Conservation (phyloP, 2,329 filamentous ascomycete species). For the Monosporascus sp. region DNA sequence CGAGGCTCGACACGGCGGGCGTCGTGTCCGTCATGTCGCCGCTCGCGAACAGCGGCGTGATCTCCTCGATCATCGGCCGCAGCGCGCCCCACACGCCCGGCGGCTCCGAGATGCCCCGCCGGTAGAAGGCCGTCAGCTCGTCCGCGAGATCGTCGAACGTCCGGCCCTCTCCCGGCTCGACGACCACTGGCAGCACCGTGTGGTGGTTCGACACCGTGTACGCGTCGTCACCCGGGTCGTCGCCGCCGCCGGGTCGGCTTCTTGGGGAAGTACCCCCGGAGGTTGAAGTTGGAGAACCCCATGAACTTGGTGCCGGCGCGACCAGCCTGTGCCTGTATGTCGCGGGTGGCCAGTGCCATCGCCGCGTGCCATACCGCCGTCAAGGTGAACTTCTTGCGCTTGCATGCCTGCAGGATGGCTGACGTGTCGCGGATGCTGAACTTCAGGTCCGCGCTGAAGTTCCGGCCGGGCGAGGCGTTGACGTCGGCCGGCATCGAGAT, state of each 20-base stretch:
- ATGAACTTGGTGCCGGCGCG: too few relatives aligned
- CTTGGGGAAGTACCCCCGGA: not conserved
- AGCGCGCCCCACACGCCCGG: not conserved
- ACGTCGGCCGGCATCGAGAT: too few relatives aligned
- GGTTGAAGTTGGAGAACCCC: too few relatives aligned
- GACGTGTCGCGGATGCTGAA: not conserved
- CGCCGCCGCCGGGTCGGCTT: not conserved
- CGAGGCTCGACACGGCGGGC: conserved; percentile 1
- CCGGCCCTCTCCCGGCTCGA: not conserved
- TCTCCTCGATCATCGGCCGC: not conserved
- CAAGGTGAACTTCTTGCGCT: not conserved
- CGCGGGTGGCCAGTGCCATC: not conserved
- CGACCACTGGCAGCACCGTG: not conserved
- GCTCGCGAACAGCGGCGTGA: not conserved
- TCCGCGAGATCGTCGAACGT: not conserved
- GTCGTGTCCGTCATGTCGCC: not conserved
- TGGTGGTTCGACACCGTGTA: not conserved
- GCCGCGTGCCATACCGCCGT: not conserved
- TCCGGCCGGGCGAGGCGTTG: too few relatives aligned
- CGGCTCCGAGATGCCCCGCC: not conserved
- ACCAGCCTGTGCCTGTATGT: too few relatives aligned
- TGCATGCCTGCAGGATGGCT: not conserved
- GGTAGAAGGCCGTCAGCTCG: not conserved
- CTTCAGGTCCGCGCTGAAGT: not conserved
- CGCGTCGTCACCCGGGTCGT: not conserved